phyloP scores from a whole-genome alignment of 805 yeast species.

The Lachancea thermotolerans region DNA sequence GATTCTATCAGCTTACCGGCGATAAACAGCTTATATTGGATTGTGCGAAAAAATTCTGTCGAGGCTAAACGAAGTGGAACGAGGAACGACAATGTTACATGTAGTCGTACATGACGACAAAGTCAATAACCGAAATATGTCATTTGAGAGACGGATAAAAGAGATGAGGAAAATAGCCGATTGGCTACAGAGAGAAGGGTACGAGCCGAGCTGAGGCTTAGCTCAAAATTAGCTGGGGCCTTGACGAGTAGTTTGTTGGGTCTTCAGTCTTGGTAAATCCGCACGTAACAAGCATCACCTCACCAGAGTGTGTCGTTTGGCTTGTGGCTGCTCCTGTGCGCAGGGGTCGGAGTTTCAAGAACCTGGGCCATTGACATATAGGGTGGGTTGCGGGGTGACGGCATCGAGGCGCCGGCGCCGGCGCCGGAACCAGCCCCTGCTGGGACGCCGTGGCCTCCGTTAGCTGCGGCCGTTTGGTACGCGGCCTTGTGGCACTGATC shows the following conservation, averaged over 20 bases:
- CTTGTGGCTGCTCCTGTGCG: constrained; percentile 1
- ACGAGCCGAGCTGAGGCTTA: no score
- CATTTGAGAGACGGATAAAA: no score
- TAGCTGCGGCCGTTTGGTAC: not conserved
- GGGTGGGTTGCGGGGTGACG: constrained; percentile 6
- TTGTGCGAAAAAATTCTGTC: constrained; percentile 6
- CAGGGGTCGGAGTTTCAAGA: constrained; percentile 19
- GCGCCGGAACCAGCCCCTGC: no score
- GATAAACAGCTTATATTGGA: not conserved
- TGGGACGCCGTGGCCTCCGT: no score
- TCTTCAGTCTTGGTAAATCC: no score
- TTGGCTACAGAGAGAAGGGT: no score
- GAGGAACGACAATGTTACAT: not conserved
- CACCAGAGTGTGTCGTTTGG: constrained; percentile 5
- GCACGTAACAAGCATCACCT: not conserved
- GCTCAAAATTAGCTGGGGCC: no score
- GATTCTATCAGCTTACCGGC: not conserved
- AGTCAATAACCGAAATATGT: no score
- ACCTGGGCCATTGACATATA: constrained; percentile 14
- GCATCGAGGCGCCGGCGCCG: not conserved
- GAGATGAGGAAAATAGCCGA: no score
- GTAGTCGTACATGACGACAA: no score
- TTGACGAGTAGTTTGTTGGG: no score
- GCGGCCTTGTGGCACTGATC: constrained; percentile 6
- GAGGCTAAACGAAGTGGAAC: constrained; percentile 4